A percentile compares a stretch with the other conserved stretches of the same genome.
These are phyloP conservation scores for Mycena galericulata DNA, from an alignment of 768 basidiomycete genomes.

Conservation along the genomic window DNA sequence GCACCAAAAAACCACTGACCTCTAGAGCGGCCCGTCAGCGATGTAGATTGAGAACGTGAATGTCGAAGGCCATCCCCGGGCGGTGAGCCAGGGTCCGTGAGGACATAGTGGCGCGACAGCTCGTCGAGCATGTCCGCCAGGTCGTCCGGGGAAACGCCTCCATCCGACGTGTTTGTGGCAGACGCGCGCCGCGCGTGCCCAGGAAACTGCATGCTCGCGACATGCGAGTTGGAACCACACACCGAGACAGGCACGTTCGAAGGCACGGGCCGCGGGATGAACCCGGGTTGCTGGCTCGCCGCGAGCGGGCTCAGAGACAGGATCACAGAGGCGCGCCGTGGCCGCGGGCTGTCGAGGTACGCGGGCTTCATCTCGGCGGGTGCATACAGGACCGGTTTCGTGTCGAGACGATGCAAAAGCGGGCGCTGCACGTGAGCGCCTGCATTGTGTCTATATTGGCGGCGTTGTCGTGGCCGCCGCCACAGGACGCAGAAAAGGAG, in stretches of 20 bases:
- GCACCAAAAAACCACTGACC: not conserved
- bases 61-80: not conserved
- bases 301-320: conserved; percentile 10
- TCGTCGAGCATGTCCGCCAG: conserved; percentile 20
- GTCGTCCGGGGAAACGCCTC: conserved; percentile 10
- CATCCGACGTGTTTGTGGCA: not conserved
- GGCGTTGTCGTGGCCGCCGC: not conserved
- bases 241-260: conserved; percentile 16
- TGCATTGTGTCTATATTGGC: not conserved
- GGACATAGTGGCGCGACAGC: conserved; percentile 19
- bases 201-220: conserved; percentile 1
- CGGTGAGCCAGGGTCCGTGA: not conserved
- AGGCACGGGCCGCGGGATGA: conserved; percentile 15
- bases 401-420: not conserved
- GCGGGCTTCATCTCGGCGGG: conserved; percentile 16
- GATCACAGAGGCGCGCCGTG: not conserved
- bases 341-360: conserved; percentile 17
- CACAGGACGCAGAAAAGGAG: not conserved
- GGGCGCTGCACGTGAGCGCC: not conserved
- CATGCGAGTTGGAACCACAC: conserved; percentile 1
- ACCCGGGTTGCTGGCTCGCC: conserved; percentile 16
- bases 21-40: conserved; percentile 18
- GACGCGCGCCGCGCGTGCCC: not conserved
- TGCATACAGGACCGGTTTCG: not conserved
- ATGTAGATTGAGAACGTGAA: not conserved